These are phyloP conservation scores for Aspergillus conjunctus DNA, from an alignment of 495 filamentous ascomycete species.

Conservation along the genomic window DNA sequence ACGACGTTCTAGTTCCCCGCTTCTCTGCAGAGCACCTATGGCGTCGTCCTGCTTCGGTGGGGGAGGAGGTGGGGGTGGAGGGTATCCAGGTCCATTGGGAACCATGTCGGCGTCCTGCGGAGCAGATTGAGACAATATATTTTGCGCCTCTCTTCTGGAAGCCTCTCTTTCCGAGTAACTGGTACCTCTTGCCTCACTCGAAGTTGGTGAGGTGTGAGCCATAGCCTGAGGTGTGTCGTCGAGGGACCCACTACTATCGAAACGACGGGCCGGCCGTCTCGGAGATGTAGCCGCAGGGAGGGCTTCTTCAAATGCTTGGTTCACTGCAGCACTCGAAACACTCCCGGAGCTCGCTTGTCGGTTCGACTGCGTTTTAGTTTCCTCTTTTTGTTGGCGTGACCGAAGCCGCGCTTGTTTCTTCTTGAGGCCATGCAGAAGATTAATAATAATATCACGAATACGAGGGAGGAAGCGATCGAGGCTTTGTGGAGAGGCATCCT, in stretches of 20 bases:
- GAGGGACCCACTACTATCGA: conserved; percentile 51
- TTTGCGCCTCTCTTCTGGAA: conserved; percentile 54
- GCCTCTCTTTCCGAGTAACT: conserved; percentile 45
- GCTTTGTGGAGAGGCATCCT: conserved; percentile 90
- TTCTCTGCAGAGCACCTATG: conserved; percentile 83
- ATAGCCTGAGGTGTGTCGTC: conserved; percentile 47
- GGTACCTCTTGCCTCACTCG: conserved; percentile 30
- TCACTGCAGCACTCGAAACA: conserved; percentile 62
- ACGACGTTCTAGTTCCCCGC: conserved; percentile 88
- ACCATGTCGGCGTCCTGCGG: conserved; percentile 52
- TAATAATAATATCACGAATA: conserved; percentile 98
- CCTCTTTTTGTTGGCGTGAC: conserved; percentile 75
- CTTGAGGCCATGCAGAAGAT: conserved; percentile 91
- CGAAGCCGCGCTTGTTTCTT: conserved; percentile 91
- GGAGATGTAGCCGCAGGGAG: conserved; percentile 43
- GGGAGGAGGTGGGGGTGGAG: conserved; percentile 68
- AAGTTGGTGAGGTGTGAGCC: conserved; percentile 48
- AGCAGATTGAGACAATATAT: conserved; percentile 56
- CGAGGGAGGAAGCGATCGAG: conserved; percentile 88
- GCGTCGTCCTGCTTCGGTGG: conserved; percentile 87
- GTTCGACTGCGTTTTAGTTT: conserved; percentile 47
- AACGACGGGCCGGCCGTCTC: conserved; percentile 47
- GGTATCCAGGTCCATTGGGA: conserved; percentile 44
- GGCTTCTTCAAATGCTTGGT: conserved; percentile 65
- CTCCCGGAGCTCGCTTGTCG: conserved; percentile 72